Base-by-base conservation (phyloP, 2,329 filamentous ascomycete species). In the Nemania serpens region DNA sequence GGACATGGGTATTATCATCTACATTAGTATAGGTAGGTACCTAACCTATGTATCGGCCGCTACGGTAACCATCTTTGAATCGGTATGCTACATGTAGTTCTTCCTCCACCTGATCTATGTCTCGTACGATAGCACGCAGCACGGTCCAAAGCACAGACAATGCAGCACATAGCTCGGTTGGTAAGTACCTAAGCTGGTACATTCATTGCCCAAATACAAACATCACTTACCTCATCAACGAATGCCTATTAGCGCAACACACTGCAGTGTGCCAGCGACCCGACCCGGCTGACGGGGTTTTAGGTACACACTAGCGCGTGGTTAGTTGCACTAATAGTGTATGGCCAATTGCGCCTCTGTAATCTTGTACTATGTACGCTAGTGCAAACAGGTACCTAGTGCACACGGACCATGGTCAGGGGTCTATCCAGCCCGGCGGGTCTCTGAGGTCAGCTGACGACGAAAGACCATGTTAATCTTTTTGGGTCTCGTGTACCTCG, bases 401-500 rank as follows among this genome's bases (percentile, higher is more conserved):
- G 3, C 25, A 29, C 25, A 29, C 13, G 22, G 13, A 47, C 50
- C 51, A 55, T 48, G 33, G 41, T 34, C 56, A 53, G 50, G 59
- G 51, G 50, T 55, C 46, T 55, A 48, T 55, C 59, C 59, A 62
- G 59, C 59, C 56, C 55, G 47, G 59, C 51, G 55, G 59, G 51
- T 59, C 51, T 46, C 12, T 41, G 49, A 17, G 15, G 55, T 62
- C 59, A 62, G 59, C 59, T 62, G 59, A 59, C 55, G 55, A 52
- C 46, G 46, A 62, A 59, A 48, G 41, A 39, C 45, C 55, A 51
- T 54, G 45, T 49, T 43, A 41, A 42, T 15, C 43, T 46, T 46
- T 46, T 29, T 6, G 20, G 20, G 17, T 46, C 43, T 29, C 17
- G 25, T 29, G n/a, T 48, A 18, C 20, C 17, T 46, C 22, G 13